Conservation (phyloP, 169 alveolate species). For the Cryptosporidium ryanae region DNA sequence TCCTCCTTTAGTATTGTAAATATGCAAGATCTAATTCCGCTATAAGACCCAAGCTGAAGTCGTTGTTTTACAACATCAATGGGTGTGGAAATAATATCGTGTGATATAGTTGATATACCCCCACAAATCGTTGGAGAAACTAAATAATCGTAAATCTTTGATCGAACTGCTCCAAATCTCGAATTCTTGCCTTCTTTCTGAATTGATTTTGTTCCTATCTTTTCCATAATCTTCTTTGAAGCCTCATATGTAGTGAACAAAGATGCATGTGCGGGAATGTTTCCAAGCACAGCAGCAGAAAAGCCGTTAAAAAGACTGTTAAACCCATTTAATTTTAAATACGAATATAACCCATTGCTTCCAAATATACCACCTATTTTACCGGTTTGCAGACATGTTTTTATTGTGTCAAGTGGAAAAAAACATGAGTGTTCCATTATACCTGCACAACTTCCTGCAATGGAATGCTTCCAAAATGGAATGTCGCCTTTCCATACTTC, state of each 20-base stretch:
- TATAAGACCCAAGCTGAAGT: conserved; percentile 90
- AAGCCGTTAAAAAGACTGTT: conserved; percentile 90
- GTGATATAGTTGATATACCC: conserved; percentile 93
- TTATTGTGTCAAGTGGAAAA: conserved; percentile 96
- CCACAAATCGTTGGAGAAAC: conserved; percentile 89
- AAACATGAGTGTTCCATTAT: conserved; percentile 95
- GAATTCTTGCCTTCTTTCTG: conserved; percentile 3
- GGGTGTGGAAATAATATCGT: conserved; percentile 97
- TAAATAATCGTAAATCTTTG: conserved; percentile 78
- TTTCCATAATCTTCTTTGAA: conserved; percentile 55
- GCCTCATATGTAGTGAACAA: conserved; percentile 91
- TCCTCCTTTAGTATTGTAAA: conserved; percentile 83
- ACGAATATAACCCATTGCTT: conserved; percentile 49
- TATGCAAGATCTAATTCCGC: conserved; percentile 79
- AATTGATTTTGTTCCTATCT: not conserved
- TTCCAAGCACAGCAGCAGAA: conserved; percentile 93
- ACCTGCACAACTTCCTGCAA: conserved; percentile 98
- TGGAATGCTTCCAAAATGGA: conserved; percentile 91
- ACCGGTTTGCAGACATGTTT: conserved; percentile 87
- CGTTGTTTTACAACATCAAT: conserved; percentile 95
- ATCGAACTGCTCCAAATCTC: conserved; percentile 9
- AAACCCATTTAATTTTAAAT: conserved; percentile 81
- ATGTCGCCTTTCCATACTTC: conserved; percentile 85
- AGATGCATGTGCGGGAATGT: conserved; percentile 98
- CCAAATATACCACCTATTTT: conserved; percentile 23